Evolutionary conservation across 306 rosid species (phyloP), one percentile per base, ranked within the genome.

Genomic region (Citrullus amarus): DNA sequence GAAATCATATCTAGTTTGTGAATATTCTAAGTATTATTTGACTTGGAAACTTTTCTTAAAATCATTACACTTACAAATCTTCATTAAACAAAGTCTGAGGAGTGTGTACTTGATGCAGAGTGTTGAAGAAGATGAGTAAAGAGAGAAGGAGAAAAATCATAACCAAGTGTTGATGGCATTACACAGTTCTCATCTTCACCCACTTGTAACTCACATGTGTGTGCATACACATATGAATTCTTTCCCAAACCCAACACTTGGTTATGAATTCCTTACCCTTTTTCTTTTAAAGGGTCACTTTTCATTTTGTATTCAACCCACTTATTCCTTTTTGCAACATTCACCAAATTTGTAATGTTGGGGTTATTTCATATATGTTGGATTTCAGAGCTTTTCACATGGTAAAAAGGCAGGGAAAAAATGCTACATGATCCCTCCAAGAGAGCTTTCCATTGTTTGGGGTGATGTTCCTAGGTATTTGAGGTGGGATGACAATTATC

Each of bases 381-480:
- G 39, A 11, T 43, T 44, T 39, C 86, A 90, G 97, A 90, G 92
- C 86, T 87, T 90, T 75, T 83, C 68, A n/a, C 67, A 90, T 72
- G 96, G 90, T 8, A 90, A 83, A 75, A 11, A 14, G 69, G 79
- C 61, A 15, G 97, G 96, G 72, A 87, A 87, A 62, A 92, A 78
- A 84, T 88, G 96, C 66, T 92, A 75, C 85, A 89, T 92, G 97
- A 79, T 92, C 5, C 85, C 92, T 13, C 86, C 96, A 0, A 88
- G 86, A 61, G 65, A 54, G 22, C 90, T 92, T 57, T 48, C 0
- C n/a, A 92, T 90, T 57, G 83, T 84, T 32, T 90, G 97, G 96
- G 91, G 85, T 17, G 89, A 89, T 10, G 77, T 87, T 80, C 90
- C 96, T 2, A 71, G 73, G 14, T 90, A 90, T 62, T 92, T 93